Conservation (phyloP, 2,329 filamentous ascomycete genomes). For the Phaeosphaeria sp. region DNA sequence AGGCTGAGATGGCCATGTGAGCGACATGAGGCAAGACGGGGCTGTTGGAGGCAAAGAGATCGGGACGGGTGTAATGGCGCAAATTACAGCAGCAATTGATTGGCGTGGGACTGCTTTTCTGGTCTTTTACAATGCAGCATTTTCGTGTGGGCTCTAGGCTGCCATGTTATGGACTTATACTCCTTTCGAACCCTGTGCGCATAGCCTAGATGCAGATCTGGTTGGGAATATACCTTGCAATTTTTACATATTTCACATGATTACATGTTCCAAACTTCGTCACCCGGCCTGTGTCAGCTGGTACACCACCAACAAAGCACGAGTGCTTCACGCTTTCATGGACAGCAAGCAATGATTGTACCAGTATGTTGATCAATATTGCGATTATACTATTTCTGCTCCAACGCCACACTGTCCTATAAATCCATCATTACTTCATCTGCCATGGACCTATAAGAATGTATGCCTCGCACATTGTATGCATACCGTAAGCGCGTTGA, state of each 20-base stretch:
- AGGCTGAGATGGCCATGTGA: conserved; percentile 98
- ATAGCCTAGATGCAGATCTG: background rate
- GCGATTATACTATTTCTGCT: background rate
- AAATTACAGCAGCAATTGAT: background rate
- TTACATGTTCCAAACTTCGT: background rate
- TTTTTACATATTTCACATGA: background rate
- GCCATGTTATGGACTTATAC: background rate
- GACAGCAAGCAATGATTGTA: background rate
- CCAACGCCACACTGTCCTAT: background rate
- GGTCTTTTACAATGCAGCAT: background rate
- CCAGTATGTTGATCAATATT: background rate
- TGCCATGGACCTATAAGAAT: background rate
- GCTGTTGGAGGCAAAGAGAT: background rate
- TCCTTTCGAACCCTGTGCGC: background rate
- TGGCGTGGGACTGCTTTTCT: background rate
- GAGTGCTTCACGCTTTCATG: background rate
- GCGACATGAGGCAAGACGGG: background rate
- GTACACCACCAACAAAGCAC: background rate
- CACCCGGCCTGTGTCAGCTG: background rate
- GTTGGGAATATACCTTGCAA: conserved; percentile 4
- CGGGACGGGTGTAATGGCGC: background rate
- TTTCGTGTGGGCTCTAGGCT: background rate
- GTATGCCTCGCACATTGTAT: background rate
- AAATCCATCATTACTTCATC: background rate
- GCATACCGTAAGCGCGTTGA: background rate